Base-by-base conservation (phyloP, 129 eudicot species). In the Pulicaria dysenterica region DNA sequence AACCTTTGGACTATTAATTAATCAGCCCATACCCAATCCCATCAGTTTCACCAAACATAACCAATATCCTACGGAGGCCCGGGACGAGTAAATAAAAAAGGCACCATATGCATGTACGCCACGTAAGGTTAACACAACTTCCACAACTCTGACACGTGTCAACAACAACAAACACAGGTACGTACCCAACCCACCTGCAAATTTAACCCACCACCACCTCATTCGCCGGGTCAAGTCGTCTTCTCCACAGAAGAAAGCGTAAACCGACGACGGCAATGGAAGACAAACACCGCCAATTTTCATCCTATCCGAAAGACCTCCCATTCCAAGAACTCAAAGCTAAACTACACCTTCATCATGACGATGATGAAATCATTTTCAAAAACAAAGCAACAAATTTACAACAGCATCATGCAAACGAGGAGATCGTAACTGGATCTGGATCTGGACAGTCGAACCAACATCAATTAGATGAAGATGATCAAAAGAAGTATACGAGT, bases 251-350 rank as follows among this genome's bases (percentile, higher is more conserved):
- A 62, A 49, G 6, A n/a, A 59, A 9, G 44, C 75, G 11, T 14
- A 8, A 37, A 65, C n/a, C 42, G 8, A n/a, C 1, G 0, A 0
- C 56, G 6, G 34, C n/a, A 14, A 69, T 68, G 71, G 81, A 77
- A 59, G 76, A 69, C 5, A 40, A 47, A 69, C 36, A 49, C 9
- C 12, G 14, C 19, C 6, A 34, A 12, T 11, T 3, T 8, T 31
- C 57, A 14, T 40, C 71, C 8, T 79, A 55, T 48, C 83, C 83
- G 16, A 79, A 72, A 73, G 79, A 73, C 63, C 83, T 72, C 31
- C 83, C 83, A 73, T 79, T 69, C 79, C 79, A 79, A 16, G 75
- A 79, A 61, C 79, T 79, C 60, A 58, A 79, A 79, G 39, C 83
- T 37, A 72, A 64, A 72, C 15, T 42, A 13, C 42, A 58, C 24